Evolutionary conservation across 129 eudicot species (phyloP).

Genomic region (Chrysanthemum makinoi): DNA sequence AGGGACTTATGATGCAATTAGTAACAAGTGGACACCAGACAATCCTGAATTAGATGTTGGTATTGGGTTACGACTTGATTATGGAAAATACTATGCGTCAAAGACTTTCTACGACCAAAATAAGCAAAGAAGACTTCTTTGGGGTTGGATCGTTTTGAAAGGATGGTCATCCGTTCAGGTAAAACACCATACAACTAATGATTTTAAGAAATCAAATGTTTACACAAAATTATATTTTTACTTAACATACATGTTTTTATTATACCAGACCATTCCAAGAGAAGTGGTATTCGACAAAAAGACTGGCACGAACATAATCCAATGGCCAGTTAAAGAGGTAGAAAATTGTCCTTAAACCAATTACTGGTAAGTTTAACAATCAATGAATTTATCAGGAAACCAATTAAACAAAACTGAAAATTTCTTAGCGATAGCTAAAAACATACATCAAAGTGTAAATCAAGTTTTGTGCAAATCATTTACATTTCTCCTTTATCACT

Average conservation of each 20-base stretch:
- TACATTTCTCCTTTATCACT: too few relatives aligned
- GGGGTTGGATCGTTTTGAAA: slow-evolving; percentile 84
- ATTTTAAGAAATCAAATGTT: not conserved
- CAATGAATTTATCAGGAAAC: too few relatives aligned
- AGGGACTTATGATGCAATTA: slow-evolving; percentile 47
- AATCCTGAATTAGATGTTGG: slow-evolving; percentile 79
- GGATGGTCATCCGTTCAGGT: slow-evolving; percentile 95
- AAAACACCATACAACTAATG: not conserved
- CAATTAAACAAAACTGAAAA: too few relatives aligned
- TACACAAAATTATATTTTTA: not conserved
- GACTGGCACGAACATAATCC: slow-evolving; percentile 68
- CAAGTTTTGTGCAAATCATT: too few relatives aligned
- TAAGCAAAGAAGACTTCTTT: too few relatives aligned
- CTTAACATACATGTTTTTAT: not conserved
- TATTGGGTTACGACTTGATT: slow-evolving; percentile 75
- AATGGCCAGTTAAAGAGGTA: slow-evolving; percentile 90
- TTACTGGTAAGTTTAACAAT: too few relatives aligned
- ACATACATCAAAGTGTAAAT: too few relatives aligned
- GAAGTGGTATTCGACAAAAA: slow-evolving; percentile 69
- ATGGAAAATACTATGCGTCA: slow-evolving; percentile 85
- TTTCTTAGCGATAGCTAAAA: too few relatives aligned
- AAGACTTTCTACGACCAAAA: slow-evolving; percentile 74
- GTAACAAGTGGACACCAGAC: slow-evolving; percentile 79
- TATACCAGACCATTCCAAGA: slow-evolving; percentile 74
- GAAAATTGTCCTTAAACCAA: slow-evolving; percentile 50